Conservation (phyloP, 768 basidiomycete species). For the Calocybe gangraenosa region DNA sequence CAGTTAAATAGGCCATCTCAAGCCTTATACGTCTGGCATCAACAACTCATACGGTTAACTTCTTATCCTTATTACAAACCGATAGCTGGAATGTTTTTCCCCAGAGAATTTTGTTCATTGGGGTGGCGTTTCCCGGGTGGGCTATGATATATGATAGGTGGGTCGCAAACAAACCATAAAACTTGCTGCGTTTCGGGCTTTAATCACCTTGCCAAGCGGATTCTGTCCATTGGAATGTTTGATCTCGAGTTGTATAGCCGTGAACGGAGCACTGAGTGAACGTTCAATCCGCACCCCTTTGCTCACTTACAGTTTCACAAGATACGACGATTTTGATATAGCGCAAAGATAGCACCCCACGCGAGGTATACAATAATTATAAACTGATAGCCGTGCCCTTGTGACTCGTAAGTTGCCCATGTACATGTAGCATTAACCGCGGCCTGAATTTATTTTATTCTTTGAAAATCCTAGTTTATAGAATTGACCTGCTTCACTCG, state of each 20-base stretch:
- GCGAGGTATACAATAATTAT: not conserved
- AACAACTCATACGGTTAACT: not conserved
- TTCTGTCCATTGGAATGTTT: slow-evolving; percentile 8
- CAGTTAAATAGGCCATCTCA: slow-evolving; percentile 4
- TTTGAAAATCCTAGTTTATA: too few species aligned
- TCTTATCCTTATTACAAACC: not conserved
- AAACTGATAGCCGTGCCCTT: too few species aligned
- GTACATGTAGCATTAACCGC: not conserved
- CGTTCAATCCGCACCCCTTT: not conserved
- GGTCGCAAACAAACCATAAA: slow-evolving; percentile 4
- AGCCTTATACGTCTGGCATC: slow-evolving; percentile 1
- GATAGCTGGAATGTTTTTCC: slow-evolving; percentile 7
- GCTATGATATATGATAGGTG: slow-evolving; percentile 5
- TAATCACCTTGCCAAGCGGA: slow-evolving; percentile 7
- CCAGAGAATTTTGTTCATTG: slow-evolving; percentile 5
- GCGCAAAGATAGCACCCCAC: slow-evolving; percentile 4
- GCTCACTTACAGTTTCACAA: not conserved
- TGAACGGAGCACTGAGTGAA: slow-evolving; percentile 4
- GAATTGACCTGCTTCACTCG: too few species aligned
- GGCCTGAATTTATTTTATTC: slow-evolving; percentile 4
- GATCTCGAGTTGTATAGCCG: slow-evolving; percentile 6
- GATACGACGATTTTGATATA: slow-evolving; percentile 8
- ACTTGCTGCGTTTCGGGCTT: slow-evolving; percentile 6
- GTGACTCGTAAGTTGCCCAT: too few species aligned
- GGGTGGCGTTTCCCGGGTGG: slow-evolving; percentile 9